These are phyloP conservation scores for Aureobasidium sp. DNA, from an alignment of 2,329 filamentous ascomycete genomes.

Conservation along the genomic window DNA sequence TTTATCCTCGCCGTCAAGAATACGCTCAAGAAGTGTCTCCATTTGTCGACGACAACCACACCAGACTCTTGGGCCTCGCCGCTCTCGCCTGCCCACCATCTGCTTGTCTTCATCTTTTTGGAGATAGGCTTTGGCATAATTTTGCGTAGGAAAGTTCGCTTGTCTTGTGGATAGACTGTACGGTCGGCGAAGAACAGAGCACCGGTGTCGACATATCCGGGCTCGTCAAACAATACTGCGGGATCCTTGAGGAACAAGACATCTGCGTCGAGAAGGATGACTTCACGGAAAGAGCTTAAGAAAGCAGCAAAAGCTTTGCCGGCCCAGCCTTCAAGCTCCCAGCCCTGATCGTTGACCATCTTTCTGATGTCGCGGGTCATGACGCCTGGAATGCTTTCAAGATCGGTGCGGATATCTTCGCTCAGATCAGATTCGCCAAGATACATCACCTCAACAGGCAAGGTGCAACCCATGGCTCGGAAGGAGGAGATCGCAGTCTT, in stretches of 20 bases:
- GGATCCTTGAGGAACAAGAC: slow-evolving; percentile 49
- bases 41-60: slow-evolving; percentile 54
- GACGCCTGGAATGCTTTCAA: slow-evolving; percentile 49
- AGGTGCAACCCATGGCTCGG: slow-evolving; percentile 41
- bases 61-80: slow-evolving; percentile 51
- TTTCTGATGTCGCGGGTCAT: slow-evolving; percentile 49
- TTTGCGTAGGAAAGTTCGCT: slow-evolving; percentile 44
- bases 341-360: slow-evolving; percentile 51
- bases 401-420: slow-evolving; percentile 44
- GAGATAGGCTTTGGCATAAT: slow-evolving; percentile 50
- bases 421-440: slow-evolving; percentile 50
- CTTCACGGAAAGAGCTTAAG: slow-evolving; percentile 52
- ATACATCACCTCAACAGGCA: slow-evolving; percentile 47
- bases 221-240: slow-evolving; percentile 46
- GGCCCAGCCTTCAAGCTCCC: slow-evolving; percentile 51
- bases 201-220: slow-evolving; percentile 46
- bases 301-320: slow-evolving; percentile 54
- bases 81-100: slow-evolving; percentile 42
- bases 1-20: slow-evolving; percentile 46
- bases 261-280: slow-evolving; percentile 54
- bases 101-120: slow-evolving; percentile 41
- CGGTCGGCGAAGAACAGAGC: slow-evolving; percentile 55
- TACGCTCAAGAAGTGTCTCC: slow-evolving; percentile 50
- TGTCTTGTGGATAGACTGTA: slow-evolving; percentile 44
- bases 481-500: slow-evolving; percentile 47